Evolutionary conservation across 768 basidiomycete species (phyloP).

Genomic region (Leccinum ochraceum): DNA sequence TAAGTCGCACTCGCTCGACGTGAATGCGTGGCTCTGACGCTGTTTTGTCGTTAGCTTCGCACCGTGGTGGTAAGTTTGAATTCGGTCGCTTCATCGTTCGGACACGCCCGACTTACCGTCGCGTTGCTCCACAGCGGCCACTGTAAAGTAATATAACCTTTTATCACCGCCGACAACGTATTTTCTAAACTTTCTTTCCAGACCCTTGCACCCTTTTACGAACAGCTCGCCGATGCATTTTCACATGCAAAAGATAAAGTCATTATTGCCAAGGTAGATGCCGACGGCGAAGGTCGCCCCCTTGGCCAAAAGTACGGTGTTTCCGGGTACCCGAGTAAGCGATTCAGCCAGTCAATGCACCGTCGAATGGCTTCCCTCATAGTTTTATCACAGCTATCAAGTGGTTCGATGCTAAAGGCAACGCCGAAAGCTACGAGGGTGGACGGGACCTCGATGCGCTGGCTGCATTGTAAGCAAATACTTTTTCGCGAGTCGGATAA

Average conservation of each 20-base stretch:
- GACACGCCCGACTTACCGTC: slow-evolving; percentile 3
- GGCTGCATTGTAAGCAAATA: slow-evolving; percentile 61
- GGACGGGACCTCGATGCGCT: slow-evolving; percentile 82
- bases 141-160: slow-evolving; percentile 65
- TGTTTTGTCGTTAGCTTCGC: slow-evolving; percentile 57
- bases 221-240: slow-evolving; percentile 89
- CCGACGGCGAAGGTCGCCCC: slow-evolving; percentile 81
- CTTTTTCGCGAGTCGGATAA: neutral
- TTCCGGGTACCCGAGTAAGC: slow-evolving; percentile 82
- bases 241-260: slow-evolving; percentile 78
- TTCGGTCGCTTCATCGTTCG: neutral
- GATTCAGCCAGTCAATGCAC: neutral
- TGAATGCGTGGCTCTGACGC: slow-evolving; percentile 4
- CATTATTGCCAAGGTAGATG: slow-evolving; percentile 88
- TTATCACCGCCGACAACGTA: neutral
- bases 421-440: slow-evolving; percentile 66
- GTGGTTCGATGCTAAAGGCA: slow-evolving; percentile 81
- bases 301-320: slow-evolving; percentile 80
- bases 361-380: slow-evolving; percentile 2
- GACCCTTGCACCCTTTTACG: slow-evolving; percentile 88
- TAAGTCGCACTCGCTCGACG: slow-evolving; percentile 42
- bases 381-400: slow-evolving; percentile 66
- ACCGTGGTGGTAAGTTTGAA: slow-evolving; percentile 75
- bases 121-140: slow-evolving; percentile 57
- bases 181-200: slow-evolving; percentile 29